Evolutionary conservation across 495 filamentous ascomycete species (phyloP), one percentile per base, ranked within the genome.

Genomic region (Penicillium lividum): DNA sequence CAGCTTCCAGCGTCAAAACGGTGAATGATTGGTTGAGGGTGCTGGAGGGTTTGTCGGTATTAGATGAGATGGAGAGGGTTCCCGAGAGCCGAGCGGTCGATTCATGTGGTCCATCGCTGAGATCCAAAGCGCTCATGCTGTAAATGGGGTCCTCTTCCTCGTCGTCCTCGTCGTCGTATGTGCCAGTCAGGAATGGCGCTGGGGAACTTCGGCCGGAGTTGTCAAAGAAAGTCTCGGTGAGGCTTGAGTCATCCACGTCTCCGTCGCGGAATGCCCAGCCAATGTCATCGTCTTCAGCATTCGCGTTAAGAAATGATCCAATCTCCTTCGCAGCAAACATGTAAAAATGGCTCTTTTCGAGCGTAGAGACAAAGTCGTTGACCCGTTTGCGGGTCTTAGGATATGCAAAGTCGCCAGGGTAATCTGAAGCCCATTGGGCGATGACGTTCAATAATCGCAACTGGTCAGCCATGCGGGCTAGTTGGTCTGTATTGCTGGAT

Each of bases 391-490:
- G 85, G 9, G 92, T 94, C 53, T 81, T 81, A n/a, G 88, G 84
- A 63, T 89, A 83, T 0, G 91, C 89, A 76, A 97, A 95, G 72
- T 98, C 94, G 3, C 90, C 93, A 0, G 94, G 92, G 73, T 98
- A 96, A 30, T 84, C 82, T n/a, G 86, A 84, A 2, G 92, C 83
- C 94, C 94, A 98, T 64, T 89, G 89, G 6, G 90, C 88, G 53
- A 98, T 73, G n/a, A 92, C 82, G 56, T 86, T 86, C 44, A 97
- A 84, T 43, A 92, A 87, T 51, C 93, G 83, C 58, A 93, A 79
- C 73, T 98, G 93, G n/a, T 83, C 80, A 6, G 86, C 83, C 33
- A 87, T 91, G 59, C 84, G 88, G 54, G 84, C 84, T 15, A 96
- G 78, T 43, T 82, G 77, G 45, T 82, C 77, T 7, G 79, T 79